Conservation (phyloP, 257 asterid species). For the Henckelia pumila region DNA sequence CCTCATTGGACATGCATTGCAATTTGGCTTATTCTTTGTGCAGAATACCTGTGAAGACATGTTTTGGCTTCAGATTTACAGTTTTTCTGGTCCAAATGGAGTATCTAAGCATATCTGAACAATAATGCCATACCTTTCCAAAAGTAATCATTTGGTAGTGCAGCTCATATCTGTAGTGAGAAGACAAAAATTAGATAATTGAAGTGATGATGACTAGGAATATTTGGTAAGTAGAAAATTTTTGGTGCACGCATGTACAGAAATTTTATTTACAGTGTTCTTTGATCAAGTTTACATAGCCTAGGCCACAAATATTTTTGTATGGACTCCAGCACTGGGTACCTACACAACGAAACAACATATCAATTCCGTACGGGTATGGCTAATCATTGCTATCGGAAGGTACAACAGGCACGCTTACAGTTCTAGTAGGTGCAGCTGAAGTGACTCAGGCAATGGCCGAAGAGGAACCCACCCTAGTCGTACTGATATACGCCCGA, state of each 20-base stretch:
- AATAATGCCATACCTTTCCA: slow-evolving; percentile 55
- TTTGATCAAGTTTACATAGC: slow-evolving; percentile 64
- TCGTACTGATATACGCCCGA: slow-evolving; percentile 97
- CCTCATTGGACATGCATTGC: slow-evolving; percentile 84
- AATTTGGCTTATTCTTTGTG: slow-evolving; percentile 75
- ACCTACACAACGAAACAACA: slow-evolving; percentile 43
- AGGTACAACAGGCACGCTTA: slow-evolving; percentile 41
- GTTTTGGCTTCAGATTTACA: slow-evolving; percentile 9
- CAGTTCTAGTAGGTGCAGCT: slow-evolving; percentile 94
- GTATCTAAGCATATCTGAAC: slow-evolving; percentile 5
- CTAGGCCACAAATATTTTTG: slow-evolving; percentile 79
- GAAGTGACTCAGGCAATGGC: slow-evolving; percentile 96
- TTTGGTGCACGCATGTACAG: not conserved
- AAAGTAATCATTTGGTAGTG: slow-evolving; percentile 83
- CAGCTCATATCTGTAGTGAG: slow-evolving; percentile 61
- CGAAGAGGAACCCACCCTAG: slow-evolving; percentile 99
- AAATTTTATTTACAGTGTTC: slow-evolving; percentile 46
- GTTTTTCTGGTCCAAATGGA: not conserved
- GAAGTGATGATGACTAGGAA: slow-evolving; percentile 6
- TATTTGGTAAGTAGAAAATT: slow-evolving; percentile 1
- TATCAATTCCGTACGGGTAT: slow-evolving; percentile 21
- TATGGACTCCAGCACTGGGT: slow-evolving; percentile 63
- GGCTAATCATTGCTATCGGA: slow-evolving; percentile 21
- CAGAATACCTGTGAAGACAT: slow-evolving; percentile 61
- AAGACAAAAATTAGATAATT: slow-evolving; percentile 22